Evolutionary conservation across 768 basidiomycete species (phyloP), one percentile per base, ranked within the genome.

Genomic region (Leucosporidium creatinivorum): DNA sequence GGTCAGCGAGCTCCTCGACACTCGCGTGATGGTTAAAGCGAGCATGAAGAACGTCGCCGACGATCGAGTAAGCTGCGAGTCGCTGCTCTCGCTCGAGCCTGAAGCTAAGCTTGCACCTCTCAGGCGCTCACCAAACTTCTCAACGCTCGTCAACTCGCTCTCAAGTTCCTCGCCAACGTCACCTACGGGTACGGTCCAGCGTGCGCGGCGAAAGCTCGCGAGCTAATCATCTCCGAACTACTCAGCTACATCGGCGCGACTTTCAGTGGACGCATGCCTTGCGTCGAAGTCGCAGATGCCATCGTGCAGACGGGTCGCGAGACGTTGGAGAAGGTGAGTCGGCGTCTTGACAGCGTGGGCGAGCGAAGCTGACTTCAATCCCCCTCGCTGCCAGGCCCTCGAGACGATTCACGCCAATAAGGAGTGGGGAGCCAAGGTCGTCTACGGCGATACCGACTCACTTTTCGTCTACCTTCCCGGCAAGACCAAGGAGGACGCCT

Each of bases 401-500:
- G 81, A 83, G 44, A 74, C 86, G 39, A 92, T 98, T 62, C 85
- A 94, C 62, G 77, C 81, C 0, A 89, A 84, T 2, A 80, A 81
- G 44, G 89, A 87, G 77, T 98, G 94, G 96, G 88, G 88, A 13
- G 94, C 89, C 17, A 82, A 85, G 68, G 91, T 97, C 21, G 91
- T 97, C 21, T 99, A 99, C 76, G 96, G 96, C 17, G 96, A 99
- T 74, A 99, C 96, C 0, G 96, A 99, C 78, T 96, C 93, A 21
- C 79, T 97, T 51, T 99, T 99, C 77, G 83, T 98, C 77, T 86
- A 91, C 71, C 81, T 98, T n/a, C 86, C 84, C 30, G 96, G 93
- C 10, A 88, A 85, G 77, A 90, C 91, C 7, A 93, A 89, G 75
- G 91, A 93, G 39, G 88, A 97, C 75, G 96, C 96, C 0, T 97